phyloP scores from a whole-genome alignment of 225 moss, liverwort and hornwort species.

The Climacium dendroides region DNA sequence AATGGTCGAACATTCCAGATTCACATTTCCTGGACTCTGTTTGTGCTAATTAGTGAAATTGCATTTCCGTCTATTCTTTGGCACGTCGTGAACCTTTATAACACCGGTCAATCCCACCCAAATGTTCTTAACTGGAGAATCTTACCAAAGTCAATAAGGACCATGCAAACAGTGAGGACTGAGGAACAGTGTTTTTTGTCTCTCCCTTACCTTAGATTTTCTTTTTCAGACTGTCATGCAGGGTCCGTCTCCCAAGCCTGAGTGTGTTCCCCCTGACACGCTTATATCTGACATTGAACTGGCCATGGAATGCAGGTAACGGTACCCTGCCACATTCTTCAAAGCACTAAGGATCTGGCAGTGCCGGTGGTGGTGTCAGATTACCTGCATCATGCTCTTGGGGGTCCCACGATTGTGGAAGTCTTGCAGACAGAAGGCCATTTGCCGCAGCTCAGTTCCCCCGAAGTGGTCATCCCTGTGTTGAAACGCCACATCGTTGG shows the following conservation, averaged over 20 bases:
- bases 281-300: not conserved
- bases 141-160: not conserved
- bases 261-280: not conserved
- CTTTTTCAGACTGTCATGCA: not conserved
- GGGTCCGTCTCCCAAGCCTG: not conserved
- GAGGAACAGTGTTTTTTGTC: not conserved
- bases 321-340: conserved; percentile 74
- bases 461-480: conserved; percentile 59
- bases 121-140: not conserved
- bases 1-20: not conserved
- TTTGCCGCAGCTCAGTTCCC: conserved; percentile 79
- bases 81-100: not conserved
- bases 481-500: conserved; percentile 56
- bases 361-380: conserved; percentile 68
- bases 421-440: conserved; percentile 66
- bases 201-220: not conserved
- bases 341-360: conserved; percentile 75
- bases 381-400: conserved; percentile 58
- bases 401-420: conserved; percentile 77
- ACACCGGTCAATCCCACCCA: not conserved
- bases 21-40: not conserved
- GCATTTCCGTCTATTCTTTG: not conserved
- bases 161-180: not conserved
- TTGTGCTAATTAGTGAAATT: not conserved
- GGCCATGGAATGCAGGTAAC: conserved; percentile 10